Base-by-base conservation (phyloP, 352 stramenopile species). In the Phytophthora brassicae region DNA sequence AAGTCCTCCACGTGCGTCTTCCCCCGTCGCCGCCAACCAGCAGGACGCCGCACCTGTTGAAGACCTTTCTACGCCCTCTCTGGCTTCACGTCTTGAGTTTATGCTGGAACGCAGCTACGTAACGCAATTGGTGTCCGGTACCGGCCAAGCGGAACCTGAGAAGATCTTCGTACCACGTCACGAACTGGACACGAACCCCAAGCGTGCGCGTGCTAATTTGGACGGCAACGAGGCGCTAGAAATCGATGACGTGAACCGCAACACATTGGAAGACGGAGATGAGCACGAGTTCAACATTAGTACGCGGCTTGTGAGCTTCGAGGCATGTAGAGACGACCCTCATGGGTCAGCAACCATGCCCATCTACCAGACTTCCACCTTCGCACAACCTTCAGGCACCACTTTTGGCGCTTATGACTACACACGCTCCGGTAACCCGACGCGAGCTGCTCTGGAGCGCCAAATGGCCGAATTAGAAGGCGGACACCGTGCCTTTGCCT, bases 351-450 rank as follows among this genome's bases (percentile, higher is more conserved):
- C 84, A 16, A 92, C 81, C 31, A 97, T 97, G 87, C 90, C 90
- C 26, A 97, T 98, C 62, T 97, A 97, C 71, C 89, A 97, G 77
- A 95, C 89, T 9, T 91, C 81, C 29, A 97, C 89, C 7, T 97
- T 97, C 55, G 86, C 83, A 33, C 89, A 97, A 65, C 87, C 88
- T 1, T 96, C 87, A 9, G 89, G 84, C 20, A 95, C 82, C 17
- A 84, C 90, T 39, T 97, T 97, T 61, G 88, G 89, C 29, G 84
- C 88, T n/a, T 97, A 96, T 60, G 91, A 98, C 70, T 98, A 98
- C 75, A 96, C 89, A 29, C 77, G 96, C 45, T 97, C 89, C 41
- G 89, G 86, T 29, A 98, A 98, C 79, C 93, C 96, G 1, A 98
- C 94, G 14, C 88, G 93, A 56, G 90, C 87, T 2, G 91, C 90